Evolutionary conservation across 2,329 filamentous ascomycete species (phyloP).

Genomic region (Penicillium aurantiogriseum): DNA sequence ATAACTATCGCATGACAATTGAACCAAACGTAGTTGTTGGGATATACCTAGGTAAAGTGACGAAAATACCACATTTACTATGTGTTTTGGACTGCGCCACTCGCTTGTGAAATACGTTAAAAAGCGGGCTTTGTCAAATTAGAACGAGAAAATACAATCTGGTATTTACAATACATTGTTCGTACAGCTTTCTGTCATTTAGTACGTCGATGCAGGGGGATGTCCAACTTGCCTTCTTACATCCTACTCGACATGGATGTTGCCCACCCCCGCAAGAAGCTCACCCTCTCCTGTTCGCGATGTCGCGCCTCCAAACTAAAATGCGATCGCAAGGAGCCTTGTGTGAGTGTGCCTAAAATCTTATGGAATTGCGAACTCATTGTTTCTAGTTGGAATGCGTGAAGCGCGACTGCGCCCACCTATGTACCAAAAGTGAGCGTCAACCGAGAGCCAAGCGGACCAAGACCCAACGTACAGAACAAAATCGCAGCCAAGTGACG

Average conservation of each 20-base stretch:
- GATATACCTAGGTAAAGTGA: too few relatives aligned
- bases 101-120: too few relatives aligned
- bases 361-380: not conserved
- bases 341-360: not conserved
- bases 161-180: too few relatives aligned
- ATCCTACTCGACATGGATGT: not conserved
- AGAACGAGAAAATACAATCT: too few relatives aligned
- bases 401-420: not conserved
- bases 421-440: not conserved
- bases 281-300: not conserved
- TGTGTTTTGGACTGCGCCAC: too few relatives aligned
- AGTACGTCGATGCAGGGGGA: not conserved
- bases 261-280: not conserved
- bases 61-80: too few relatives aligned
- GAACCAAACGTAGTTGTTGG: too few relatives aligned
- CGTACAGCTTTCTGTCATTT: too few relatives aligned
- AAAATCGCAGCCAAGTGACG: not conserved
- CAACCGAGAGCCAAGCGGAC: not conserved
- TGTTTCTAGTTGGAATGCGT: not conserved
- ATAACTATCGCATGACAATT: too few relatives aligned
- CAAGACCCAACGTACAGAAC: not conserved
- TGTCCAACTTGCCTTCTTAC: not conserved
- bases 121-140: too few relatives aligned
- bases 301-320: not conserved
- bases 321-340: not conserved